Evolutionary conservation across 2,329 filamentous ascomycete species (phyloP).

Genomic region (Metarhizium brunneum): DNA sequence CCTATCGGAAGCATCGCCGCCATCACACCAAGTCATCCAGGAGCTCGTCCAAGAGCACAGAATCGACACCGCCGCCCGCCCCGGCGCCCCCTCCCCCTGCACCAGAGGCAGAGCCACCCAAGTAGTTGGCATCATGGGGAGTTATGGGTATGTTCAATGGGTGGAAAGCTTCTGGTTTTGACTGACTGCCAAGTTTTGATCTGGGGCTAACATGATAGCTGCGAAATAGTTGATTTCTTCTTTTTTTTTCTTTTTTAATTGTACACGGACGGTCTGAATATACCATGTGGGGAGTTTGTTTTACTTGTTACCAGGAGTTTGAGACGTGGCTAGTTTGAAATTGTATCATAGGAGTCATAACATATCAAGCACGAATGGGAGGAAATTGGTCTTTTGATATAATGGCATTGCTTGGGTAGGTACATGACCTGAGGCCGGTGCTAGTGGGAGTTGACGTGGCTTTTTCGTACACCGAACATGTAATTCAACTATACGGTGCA

Average conservation of each 20-base stretch:
- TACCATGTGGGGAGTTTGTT: background rate
- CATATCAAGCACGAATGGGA: background rate
- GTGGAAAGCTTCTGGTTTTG: background rate
- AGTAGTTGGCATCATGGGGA: background rate
- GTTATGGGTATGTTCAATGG: background rate
- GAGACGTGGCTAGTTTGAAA: background rate
- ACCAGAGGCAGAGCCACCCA: background rate
- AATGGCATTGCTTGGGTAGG: background rate
- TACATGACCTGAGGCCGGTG: background rate
- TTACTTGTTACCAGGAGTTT: background rate
- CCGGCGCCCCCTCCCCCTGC: slow-evolving; percentile 7
- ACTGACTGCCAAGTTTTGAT: no score
- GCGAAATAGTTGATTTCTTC: background rate
- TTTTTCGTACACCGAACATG: no score
- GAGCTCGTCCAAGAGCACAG: slow-evolving; percentile 17
- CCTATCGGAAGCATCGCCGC: slow-evolving; percentile 15
- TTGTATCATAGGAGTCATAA: background rate
- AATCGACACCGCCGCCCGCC: slow-evolving; percentile 7
- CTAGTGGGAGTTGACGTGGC: no score
- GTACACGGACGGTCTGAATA: background rate
- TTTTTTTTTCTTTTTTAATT: background rate
- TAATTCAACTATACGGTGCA: background rate
- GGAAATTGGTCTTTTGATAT: background rate
- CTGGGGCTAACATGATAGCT: background rate
- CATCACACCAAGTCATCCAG: slow-evolving; percentile 20